phyloP scores from a whole-genome alignment of 2,329 filamentous ascomycete species.

The Corynespora cassiicola region DNA sequence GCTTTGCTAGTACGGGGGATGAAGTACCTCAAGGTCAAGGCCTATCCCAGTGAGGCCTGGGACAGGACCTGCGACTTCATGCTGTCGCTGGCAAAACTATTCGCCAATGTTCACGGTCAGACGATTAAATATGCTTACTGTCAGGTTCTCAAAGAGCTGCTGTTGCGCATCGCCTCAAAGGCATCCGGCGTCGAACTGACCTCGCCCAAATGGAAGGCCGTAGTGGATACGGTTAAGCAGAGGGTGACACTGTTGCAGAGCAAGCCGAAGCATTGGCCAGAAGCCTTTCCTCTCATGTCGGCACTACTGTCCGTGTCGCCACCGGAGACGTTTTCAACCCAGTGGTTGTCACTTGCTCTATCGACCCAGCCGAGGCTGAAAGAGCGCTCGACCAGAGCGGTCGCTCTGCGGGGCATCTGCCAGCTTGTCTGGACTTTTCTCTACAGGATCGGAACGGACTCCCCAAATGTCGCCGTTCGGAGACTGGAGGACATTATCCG shows the following conservation, averaged over 20 bases:
- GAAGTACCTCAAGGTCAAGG: slow-evolving; percentile 83
- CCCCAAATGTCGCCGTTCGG: slow-evolving; percentile 68
- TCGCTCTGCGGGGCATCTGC: slow-evolving; percentile 88
- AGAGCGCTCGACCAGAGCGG: slow-evolving; percentile 77
- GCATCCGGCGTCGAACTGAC: slow-evolving; percentile 79
- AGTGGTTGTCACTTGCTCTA: slow-evolving; percentile 85
- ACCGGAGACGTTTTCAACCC: slow-evolving; percentile 79
- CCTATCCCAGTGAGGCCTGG: slow-evolving; percentile 77
- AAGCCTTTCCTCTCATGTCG: slow-evolving; percentile 86
- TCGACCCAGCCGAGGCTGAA: slow-evolving; percentile 82
- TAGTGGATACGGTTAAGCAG: slow-evolving; percentile 78
- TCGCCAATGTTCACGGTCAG: slow-evolving; percentile 84
- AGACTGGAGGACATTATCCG: slow-evolving; percentile 91
- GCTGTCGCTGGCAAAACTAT: slow-evolving; percentile 79
- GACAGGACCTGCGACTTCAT: slow-evolving; percentile 89
- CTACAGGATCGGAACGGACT: slow-evolving; percentile 77
- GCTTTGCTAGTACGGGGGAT: slow-evolving; percentile 90
- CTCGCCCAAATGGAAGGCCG: slow-evolving; percentile 84
- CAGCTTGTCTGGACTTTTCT: slow-evolving; percentile 94
- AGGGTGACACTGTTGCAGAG: slow-evolving; percentile 83
- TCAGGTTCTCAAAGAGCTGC: slow-evolving; percentile 83
- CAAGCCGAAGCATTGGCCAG: slow-evolving; percentile 91
- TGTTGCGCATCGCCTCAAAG: slow-evolving; percentile 85
- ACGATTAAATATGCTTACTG: slow-evolving; percentile 94
- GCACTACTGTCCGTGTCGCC: slow-evolving; percentile 88